These are phyloP conservation scores for Rhodotorula sp. DNA, from an alignment of 1,284 basidiomycete genomes.

Conservation along the genomic window DNA sequence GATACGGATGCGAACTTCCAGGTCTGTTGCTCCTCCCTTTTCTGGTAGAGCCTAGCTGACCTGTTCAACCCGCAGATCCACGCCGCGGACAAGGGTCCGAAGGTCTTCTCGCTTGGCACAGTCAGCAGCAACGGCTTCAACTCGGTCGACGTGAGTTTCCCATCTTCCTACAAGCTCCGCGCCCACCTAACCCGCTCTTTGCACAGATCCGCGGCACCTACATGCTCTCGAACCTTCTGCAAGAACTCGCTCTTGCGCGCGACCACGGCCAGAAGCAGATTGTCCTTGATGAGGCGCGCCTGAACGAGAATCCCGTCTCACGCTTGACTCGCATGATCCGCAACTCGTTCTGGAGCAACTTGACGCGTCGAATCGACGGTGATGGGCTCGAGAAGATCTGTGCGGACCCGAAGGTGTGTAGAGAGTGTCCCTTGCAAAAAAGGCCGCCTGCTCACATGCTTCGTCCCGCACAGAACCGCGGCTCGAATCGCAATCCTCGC, in stretches of 20 bases:
- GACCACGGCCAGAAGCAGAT: constrained; percentile 94
- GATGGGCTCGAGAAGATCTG: constrained; percentile 96
- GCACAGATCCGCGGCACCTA: constrained; percentile 76
- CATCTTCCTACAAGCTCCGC: not conserved
- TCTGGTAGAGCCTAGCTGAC: not conserved
- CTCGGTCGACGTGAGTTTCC: constrained; percentile 76
- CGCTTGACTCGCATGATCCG: constrained; percentile 97
- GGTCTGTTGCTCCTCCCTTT: constrained; percentile 42
- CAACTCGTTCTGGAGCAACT: constrained; percentile 95
- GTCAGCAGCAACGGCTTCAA: constrained; percentile 97
- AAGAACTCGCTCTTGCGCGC: constrained; percentile 94
- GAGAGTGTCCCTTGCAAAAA: not conserved
- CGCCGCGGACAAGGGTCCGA: constrained; percentile 93
- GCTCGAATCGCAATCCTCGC: constrained; percentile 66
- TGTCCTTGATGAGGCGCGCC: constrained; percentile 91
- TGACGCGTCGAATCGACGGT: constrained; percentile 94
- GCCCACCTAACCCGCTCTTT: not conserved
- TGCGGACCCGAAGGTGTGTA: constrained; percentile 86
- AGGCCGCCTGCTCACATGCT: too few relatives aligned
- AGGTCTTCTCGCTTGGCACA: constrained; percentile 91
- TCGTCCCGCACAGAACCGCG: constrained; percentile 57
- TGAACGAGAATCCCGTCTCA: constrained; percentile 96
- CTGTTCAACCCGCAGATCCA: constrained; percentile 67
- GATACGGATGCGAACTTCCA: constrained; percentile 93
- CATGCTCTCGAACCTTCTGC: constrained; percentile 98